Conservation (phyloP, 768 basidiomycete genomes). For the Paxillus involutus region DNA sequence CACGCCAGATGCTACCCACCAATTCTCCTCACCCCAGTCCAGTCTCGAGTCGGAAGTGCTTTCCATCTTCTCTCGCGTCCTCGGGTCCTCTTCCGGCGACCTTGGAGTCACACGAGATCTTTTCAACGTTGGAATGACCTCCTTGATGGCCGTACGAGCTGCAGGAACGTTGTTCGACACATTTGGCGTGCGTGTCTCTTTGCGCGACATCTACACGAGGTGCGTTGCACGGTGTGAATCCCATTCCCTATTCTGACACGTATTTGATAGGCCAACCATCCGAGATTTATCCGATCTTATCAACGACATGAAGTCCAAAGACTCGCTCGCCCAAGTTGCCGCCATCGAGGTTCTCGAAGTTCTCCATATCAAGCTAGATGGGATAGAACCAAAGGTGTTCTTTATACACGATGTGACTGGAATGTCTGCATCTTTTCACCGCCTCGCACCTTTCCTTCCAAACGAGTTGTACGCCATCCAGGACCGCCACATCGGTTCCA, state of each 20-base stretch:
- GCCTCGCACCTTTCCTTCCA: slow-evolving; percentile 11
- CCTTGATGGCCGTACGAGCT: slow-evolving; percentile 12
- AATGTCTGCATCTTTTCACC: slow-evolving; percentile 8
- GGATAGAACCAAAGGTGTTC: slow-evolving; percentile 7
- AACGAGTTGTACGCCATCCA: slow-evolving; percentile 14
- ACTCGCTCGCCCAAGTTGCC: slow-evolving; percentile 6
- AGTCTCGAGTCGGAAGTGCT: slow-evolving; percentile 7
- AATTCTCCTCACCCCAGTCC: slow-evolving; percentile 6
- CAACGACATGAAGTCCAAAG: slow-evolving; percentile 6
- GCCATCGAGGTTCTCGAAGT: slow-evolving; percentile 10
- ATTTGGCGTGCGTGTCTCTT: slow-evolving; percentile 10
- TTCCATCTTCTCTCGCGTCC: slow-evolving; percentile 4
- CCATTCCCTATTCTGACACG: not conserved
- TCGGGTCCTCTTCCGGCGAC: not conserved
- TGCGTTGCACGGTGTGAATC: not conserved
- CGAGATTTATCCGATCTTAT: slow-evolving; percentile 7
- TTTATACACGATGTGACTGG: slow-evolving; percentile 15
- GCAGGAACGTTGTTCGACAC: slow-evolving; percentile 7
- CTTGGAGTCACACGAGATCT: slow-evolving; percentile 12
- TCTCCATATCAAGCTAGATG: slow-evolving; percentile 12
- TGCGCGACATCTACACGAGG: slow-evolving; percentile 13
- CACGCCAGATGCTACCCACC: not conserved
- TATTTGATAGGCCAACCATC: slow-evolving; percentile 6
- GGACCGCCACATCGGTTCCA: slow-evolving; percentile 8
- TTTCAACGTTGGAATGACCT: slow-evolving; percentile 13